Conservation (phyloP, 176 grass and related monocot species). For the Eleusine indica region DNA sequence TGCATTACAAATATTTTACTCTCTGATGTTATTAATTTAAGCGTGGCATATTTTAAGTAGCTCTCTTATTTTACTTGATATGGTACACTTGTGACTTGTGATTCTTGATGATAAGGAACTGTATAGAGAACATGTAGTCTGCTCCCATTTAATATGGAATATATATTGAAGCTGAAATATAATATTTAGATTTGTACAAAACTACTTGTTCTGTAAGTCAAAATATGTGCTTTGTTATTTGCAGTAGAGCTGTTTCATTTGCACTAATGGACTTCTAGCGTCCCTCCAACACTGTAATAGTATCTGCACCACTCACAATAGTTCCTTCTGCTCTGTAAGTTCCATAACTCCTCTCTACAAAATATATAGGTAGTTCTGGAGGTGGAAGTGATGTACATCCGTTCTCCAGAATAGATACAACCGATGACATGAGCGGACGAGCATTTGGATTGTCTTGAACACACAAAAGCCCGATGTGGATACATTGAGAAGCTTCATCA, state of each 20-base stretch:
- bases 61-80: too few species aligned
- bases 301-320: background rate
- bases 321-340: background rate
- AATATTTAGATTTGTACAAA: too few species aligned
- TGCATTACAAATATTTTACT: too few species aligned
- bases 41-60: too few species aligned
- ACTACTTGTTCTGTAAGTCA: background rate
- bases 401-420: conserved; percentile 47
- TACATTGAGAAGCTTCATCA: conserved; percentile 32
- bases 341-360: background rate
- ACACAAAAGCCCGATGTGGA: conserved; percentile 34
- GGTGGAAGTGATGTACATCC: conserved; percentile 1
- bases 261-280: conserved; percentile 22
- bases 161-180: too few species aligned
- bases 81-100: too few species aligned
- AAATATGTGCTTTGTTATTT: background rate
- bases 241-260: background rate
- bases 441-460: conserved; percentile 49
- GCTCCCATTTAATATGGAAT: too few species aligned
- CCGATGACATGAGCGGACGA: conserved; percentile 41
- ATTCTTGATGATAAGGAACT: too few species aligned
- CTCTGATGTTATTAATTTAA: too few species aligned
- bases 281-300: conserved; percentile 4
- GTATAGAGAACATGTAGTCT: too few species aligned
- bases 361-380: conserved; percentile 31